Conservation (phyloP, 2,329 filamentous ascomycete genomes). For the Stachybotrys chartarum region DNA sequence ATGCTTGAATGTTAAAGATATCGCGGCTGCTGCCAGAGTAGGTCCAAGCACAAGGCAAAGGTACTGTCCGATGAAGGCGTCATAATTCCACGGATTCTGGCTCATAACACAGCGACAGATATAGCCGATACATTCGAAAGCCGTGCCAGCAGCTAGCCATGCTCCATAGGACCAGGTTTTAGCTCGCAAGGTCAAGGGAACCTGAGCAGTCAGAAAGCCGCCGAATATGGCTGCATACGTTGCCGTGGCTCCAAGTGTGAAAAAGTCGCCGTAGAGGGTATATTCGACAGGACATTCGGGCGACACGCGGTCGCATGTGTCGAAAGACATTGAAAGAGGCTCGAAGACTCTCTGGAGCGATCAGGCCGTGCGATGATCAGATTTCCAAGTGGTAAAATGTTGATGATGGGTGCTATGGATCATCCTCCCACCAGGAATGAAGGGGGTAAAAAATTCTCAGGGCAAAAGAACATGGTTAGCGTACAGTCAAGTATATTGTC, state of each 20-base stretch:
- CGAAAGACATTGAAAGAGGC: too few relatives aligned
- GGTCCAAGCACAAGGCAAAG: slow-evolving; percentile 32
- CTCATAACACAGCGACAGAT: slow-evolving; percentile 28
- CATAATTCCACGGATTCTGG: slow-evolving; percentile 30
- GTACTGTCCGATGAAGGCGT: slow-evolving; percentile 32
- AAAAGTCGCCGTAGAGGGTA: slow-evolving; percentile 15
- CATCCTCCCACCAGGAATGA: too few relatives aligned
- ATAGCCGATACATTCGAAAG: slow-evolving; percentile 34
- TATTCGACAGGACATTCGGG: slow-evolving; percentile 13
- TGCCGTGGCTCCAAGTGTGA: slow-evolving; percentile 9
- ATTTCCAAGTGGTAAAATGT: too few relatives aligned
- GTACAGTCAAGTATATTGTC: too few relatives aligned
- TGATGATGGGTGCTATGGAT: too few relatives aligned
- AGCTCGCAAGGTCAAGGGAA: slow-evolving; percentile 22
- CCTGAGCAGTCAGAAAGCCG: slow-evolving; percentile 23
- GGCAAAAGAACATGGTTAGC: too few relatives aligned
- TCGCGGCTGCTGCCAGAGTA: slow-evolving; percentile 35
- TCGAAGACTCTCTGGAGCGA: too few relatives aligned
- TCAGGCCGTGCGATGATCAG: too few relatives aligned
- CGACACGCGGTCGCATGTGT: slow-evolving; percentile 12
- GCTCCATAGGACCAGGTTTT: slow-evolving; percentile 32
- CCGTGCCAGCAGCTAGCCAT: slow-evolving; percentile 24
- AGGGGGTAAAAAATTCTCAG: too few relatives aligned
- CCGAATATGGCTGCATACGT: slow-evolving; percentile 28
- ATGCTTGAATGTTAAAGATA: slow-evolving; percentile 39